Conservation (phyloP, 768 basidiomycete genomes). For the Phlebiopsis gigantea region DNA sequence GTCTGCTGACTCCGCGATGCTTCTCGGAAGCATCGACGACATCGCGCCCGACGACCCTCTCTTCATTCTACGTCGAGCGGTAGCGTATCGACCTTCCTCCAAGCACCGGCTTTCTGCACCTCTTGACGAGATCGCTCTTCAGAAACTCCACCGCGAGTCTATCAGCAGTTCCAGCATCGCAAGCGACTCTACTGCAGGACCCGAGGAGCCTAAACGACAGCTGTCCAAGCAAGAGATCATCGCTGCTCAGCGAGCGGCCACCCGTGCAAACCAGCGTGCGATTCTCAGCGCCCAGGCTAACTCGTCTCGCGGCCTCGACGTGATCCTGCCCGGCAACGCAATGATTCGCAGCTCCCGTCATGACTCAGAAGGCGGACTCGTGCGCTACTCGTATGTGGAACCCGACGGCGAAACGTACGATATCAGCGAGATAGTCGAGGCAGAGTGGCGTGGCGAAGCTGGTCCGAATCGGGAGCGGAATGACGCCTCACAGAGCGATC, state of each 20-base stretch:
- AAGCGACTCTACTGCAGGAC: conserved; percentile 35
- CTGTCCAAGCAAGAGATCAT: conserved; percentile 84
- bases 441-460: conserved; percentile 63
- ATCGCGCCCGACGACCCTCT: conserved; percentile 78
- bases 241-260: conserved; percentile 84
- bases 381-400: conserved; percentile 93
- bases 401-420: conserved; percentile 88
- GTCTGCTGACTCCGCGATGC: conserved; percentile 75
- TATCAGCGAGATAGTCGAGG: conserved; percentile 89
- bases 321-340: conserved; percentile 79
- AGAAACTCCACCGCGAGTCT: conserved; percentile 65
- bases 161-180: conserved; percentile 50
- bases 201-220: conserved; percentile 33
- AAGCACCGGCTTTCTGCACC: conserved; percentile 69
- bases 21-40: conserved; percentile 70
- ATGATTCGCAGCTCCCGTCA: conserved; percentile 81
- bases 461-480: conserved; percentile 24
- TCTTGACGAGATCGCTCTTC: conserved; percentile 78
- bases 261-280: conserved; percentile 78
- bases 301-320: conserved; percentile 81
- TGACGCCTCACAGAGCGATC: conserved; percentile 42
- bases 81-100: conserved; percentile 68
- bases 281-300: conserved; percentile 85
- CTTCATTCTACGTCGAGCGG: conserved; percentile 84
- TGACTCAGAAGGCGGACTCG: conserved; percentile 53